Evolutionary conservation across 257 asterid species (phyloP), one percentile per base, ranked within the genome.

Genomic region (Perilla frutescens): DNA sequence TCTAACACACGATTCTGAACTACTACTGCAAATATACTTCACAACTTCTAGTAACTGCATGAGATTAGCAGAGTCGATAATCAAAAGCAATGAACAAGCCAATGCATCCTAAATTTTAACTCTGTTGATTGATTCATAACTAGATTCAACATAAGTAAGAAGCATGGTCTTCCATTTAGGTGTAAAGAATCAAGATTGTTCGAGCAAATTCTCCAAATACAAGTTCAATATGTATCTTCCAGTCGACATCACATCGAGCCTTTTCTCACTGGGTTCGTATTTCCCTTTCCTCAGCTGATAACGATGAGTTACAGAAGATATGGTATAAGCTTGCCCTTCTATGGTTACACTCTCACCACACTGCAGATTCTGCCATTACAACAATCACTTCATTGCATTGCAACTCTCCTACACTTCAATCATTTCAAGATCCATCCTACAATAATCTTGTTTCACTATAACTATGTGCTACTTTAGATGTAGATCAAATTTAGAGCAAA

Each of bases 201-300:
- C 81, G 4, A 93, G 87, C 87, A 93, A 79, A 81, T 70, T 85
- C 71, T 93, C 96, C 56, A 91, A 84, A 78, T 89, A 91, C 90
- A 93, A 79, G 77, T 93, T 89, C 72, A 93, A 66, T 37, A 93
- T 87, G 86, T 94, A 90, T 81, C 98, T 88, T 73, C 96, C 96
- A 3, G 95, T 85, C 8, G 98, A 91, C 71, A 88, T 76, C 55
- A 94, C 97, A 81, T 94, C 98, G 36, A 94, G 96, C 73, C 94
- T 83, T 78, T 87, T 91, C 87, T 94, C 98, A 4, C 91, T 87
- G 45, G 96, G 96, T 67, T 93, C 97, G 53, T 91, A 93, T 76
- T 91, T 94, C 63, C 98, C 98, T 86, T 85, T 94, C 15, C 98
- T 83, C 67, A 94, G 96, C 86, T 93, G 93, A 81, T 91, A 94